These are phyloP conservation scores for Pelagomonas calceolata DNA, from an alignment of 108 stramenopile species.

Conservation along the genomic window DNA sequence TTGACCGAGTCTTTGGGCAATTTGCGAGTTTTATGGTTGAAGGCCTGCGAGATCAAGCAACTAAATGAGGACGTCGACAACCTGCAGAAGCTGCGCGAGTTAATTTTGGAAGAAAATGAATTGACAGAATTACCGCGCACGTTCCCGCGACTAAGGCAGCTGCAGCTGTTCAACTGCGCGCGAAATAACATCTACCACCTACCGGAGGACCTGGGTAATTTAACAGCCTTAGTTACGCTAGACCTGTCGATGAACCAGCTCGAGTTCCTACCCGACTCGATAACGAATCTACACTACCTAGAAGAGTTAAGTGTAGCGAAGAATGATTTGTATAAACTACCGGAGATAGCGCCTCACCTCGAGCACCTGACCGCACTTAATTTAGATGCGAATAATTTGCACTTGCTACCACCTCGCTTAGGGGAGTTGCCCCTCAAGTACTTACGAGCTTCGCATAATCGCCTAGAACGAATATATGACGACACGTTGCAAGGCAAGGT, in stretches of 20 bases:
- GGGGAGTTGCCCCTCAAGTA: conserved; percentile 3
- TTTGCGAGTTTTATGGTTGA: background rate
- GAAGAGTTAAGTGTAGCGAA: conserved; percentile 2
- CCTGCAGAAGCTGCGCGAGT: conserved; percentile 9
- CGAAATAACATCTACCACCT: conserved; percentile 17
- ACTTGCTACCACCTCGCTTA: background rate
- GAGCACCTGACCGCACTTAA: background rate
- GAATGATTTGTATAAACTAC: conserved; percentile 5
- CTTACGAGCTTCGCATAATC: conserved; percentile 11
- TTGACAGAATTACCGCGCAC: conserved; percentile 5
- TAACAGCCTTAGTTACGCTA: conserved; percentile 7
- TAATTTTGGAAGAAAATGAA: conserved; percentile 17
- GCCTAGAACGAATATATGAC: conserved; percentile 15
- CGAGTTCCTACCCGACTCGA: conserved; percentile 9
- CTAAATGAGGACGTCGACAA: background rate
- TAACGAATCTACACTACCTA: conserved; percentile 5
- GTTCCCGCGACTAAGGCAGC: conserved; percentile 6
- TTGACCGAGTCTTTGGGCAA: background rate
- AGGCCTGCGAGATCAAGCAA: conserved; percentile 10
- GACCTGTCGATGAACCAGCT: conserved; percentile 19
- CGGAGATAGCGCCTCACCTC: background rate
- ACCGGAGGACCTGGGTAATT: conserved; percentile 7
- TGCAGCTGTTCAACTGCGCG: conserved; percentile 14
- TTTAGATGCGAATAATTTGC: conserved; percentile 7
- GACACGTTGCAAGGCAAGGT: conserved; percentile 7